Conservation (phyloP, 139 green algal species). For the Eudorina sp. region DNA sequence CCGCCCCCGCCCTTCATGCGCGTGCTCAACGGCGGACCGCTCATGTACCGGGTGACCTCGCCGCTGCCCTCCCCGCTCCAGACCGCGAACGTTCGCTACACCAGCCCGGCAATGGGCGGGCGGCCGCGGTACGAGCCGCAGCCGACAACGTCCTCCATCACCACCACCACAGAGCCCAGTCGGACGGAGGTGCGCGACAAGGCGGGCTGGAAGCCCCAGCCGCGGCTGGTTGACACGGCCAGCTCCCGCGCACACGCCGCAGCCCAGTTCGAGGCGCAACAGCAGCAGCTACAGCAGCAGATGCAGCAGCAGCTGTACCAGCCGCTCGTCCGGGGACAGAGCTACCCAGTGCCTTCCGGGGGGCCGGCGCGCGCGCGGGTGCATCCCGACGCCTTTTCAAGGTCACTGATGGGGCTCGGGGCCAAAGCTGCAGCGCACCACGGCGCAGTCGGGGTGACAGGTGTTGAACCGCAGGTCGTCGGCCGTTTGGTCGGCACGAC, state of each 20-base stretch:
- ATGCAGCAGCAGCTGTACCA: constrained; percentile 29
- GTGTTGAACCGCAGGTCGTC: too few species aligned
- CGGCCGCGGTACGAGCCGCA: constrained; percentile 18
- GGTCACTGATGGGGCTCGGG: constrained; percentile 34
- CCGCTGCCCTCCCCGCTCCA: constrained; percentile 8
- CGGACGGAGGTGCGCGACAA: constrained; percentile 26
- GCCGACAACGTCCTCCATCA: not conserved
- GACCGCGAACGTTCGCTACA: constrained; percentile 18
- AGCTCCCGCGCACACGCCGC: constrained; percentile 7
- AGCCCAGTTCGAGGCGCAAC: not conserved
- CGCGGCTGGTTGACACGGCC: constrained; percentile 27
- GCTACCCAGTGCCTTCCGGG: not conserved
- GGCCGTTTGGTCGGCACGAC: too few species aligned
- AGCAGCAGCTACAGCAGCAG: constrained; percentile 13
- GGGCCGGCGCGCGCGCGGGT: not conserved
- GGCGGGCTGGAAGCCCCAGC: not conserved
- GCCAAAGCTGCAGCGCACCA: not conserved
- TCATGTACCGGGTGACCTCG: not conserved
- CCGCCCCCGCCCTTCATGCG: not conserved
- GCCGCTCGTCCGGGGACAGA: constrained; percentile 14
- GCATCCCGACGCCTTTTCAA: not conserved
- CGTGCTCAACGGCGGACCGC: not conserved
- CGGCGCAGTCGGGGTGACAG: not conserved
- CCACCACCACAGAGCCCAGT: not conserved
- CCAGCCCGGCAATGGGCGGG: not conserved